Conservation (phyloP, 768 basidiomycete species). For the Mycena amicta region DNA sequence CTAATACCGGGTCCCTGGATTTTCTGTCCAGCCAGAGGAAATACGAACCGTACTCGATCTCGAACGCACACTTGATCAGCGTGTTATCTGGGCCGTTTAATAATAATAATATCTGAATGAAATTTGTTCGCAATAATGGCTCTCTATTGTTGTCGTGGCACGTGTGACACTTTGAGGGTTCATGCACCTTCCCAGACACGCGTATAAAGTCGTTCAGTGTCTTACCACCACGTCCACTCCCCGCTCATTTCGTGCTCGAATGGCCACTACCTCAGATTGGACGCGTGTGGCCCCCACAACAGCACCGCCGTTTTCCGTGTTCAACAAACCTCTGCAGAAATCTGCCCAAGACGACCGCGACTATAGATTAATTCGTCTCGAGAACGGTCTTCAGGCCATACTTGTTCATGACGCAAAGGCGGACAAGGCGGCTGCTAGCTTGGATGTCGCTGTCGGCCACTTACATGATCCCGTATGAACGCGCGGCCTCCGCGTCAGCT, state of each 20-base stretch:
- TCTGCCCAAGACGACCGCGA: constrained; percentile 78
- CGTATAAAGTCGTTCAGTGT: neutral
- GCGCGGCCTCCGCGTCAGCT: neutral
- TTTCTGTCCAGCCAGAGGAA: neutral
- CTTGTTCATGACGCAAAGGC: constrained; percentile 82
- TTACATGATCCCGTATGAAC: constrained; percentile 83
- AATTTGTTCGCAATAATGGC: too few species aligned
- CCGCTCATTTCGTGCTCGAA: constrained; percentile 25
- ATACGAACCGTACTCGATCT: too few species aligned
- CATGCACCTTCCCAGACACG: constrained; percentile 1
- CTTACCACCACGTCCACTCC: constrained; percentile 12
- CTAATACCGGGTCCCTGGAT: neutral
- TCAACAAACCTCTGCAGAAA: constrained; percentile 62
- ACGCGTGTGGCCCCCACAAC: constrained; percentile 31
- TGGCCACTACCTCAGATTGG: constrained; percentile 35
- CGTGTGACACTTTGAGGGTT: constrained; percentile 2
- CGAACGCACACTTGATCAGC: too few species aligned
- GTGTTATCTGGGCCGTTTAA: too few species aligned
- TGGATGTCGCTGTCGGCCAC: constrained; percentile 95
- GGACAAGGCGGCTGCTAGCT: constrained; percentile 92
- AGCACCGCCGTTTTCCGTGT: constrained; percentile 54
- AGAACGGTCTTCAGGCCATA: constrained; percentile 87
- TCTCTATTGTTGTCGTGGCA: neutral
- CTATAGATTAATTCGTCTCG: constrained; percentile 80
- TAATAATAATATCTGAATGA: too few species aligned